These are phyloP conservation scores for Xylaria arbuscula DNA, from an alignment of 2,329 filamentous ascomycete genomes.

Conservation along the genomic window DNA sequence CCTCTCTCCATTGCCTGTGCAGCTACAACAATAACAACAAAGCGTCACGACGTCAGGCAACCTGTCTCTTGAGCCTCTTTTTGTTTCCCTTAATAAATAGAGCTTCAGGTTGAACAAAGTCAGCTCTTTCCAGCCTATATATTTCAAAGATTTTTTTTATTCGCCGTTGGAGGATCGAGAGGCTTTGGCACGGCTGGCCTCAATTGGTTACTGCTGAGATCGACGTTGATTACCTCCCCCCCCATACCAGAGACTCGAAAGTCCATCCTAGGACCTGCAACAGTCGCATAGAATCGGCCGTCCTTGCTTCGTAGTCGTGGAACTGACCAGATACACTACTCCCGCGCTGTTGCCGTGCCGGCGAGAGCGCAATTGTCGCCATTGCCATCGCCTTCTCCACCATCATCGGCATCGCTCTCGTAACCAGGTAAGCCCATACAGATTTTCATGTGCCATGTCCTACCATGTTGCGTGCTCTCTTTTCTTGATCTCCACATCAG, in stretches of 20 bases:
- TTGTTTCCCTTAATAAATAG: constrained; percentile 10
- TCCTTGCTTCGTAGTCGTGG: constrained; percentile 16
- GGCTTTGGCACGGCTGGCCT: constrained; percentile 3
- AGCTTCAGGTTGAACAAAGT: constrained; percentile 15
- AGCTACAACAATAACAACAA: constrained; percentile 30
- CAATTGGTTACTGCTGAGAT: constrained; percentile 21
- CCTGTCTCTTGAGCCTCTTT: constrained; percentile 13
- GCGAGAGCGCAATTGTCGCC: constrained; percentile 26
- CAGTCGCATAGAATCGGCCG: constrained; percentile 20
- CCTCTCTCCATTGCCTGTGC: constrained; percentile 20
- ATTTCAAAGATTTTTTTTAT: neutral
- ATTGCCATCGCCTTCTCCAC: constrained; percentile 12
- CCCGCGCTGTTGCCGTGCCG: constrained; percentile 11
- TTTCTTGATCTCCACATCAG: neutral
- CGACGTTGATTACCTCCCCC: neutral
- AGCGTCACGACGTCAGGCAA: constrained; percentile 19
- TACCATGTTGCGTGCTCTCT: neutral
- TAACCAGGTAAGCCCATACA: constrained; percentile 17
- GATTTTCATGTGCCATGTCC: constrained; percentile 4
- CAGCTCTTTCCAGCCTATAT: neutral
- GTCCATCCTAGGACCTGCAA: neutral
- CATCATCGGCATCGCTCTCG: neutral
- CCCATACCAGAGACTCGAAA: neutral
- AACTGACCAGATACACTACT: constrained; percentile 9
- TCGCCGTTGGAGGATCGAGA: neutral